phyloP scores from a whole-genome alignment of 352 stramenopile species.

The Phytophthora hibernalis region DNA sequence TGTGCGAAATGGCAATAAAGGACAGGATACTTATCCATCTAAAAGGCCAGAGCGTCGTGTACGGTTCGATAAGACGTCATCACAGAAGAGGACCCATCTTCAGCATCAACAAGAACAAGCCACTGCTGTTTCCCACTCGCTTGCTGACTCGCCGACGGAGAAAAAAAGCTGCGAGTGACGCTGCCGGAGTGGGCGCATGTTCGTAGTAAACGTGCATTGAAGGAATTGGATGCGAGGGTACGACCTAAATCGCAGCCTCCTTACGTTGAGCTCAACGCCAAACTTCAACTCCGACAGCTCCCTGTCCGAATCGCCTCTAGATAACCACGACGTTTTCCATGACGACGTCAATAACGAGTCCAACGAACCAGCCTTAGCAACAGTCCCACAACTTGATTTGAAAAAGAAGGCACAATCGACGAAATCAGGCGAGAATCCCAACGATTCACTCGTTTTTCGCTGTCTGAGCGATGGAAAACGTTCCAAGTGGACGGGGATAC shows the following conservation, averaged over 20 bases:
- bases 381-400: constrained; percentile 17
- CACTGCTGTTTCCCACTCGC: constrained; percentile 14
- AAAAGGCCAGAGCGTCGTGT: constrained; percentile 5
- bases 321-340: constrained; percentile 24
- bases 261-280: constrained; percentile 31
- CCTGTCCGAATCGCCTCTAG: constrained; percentile 17
- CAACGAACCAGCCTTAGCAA: not conserved
- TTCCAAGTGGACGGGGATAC: constrained; percentile 59
- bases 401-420: constrained; percentile 18
- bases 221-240: constrained; percentile 52
- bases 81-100: constrained; percentile 20
- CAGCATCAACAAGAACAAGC: constrained; percentile 26
- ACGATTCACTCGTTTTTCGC: constrained; percentile 45
- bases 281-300: constrained; percentile 26
- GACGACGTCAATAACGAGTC: constrained; percentile 19
- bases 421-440: constrained; percentile 17
- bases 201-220: constrained; percentile 71
- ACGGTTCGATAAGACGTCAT: constrained; percentile 13
- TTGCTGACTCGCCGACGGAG: constrained; percentile 7
- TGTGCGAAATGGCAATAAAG: not conserved
- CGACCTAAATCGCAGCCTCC: constrained; percentile 20
- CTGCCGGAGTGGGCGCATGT: constrained; percentile 69
- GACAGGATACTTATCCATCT: not conserved
- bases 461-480: constrained; percentile 46
- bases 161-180: constrained; percentile 38